Evolutionary conservation across 495 filamentous ascomycete species (phyloP).

Genomic region (Penicillium daleae): DNA sequence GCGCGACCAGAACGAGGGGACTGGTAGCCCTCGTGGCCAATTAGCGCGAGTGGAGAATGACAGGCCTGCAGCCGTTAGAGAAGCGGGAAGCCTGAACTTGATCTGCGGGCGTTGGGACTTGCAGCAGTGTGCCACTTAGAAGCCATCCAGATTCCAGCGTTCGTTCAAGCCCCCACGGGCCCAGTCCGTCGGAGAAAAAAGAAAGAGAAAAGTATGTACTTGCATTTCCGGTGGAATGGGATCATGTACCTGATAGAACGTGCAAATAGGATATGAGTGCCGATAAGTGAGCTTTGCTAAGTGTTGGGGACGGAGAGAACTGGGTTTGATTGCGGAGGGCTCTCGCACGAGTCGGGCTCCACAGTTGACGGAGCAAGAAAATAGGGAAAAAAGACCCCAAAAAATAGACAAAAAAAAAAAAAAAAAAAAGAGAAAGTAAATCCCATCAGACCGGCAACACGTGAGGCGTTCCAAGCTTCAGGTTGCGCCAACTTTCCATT

Average conservation of each 20-base stretch:
- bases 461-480: not conserved
- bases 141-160: not conserved
- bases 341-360: not conserved
- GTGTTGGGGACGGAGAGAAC: not conserved
- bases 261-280: no score
- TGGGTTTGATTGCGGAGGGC: not conserved
- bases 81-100: not conserved
- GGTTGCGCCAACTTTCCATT: not conserved
- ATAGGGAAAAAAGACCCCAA: not conserved
- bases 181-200: constrained; percentile 2
- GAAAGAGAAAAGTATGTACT: not conserved
- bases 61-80: constrained; percentile 11
- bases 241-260: not conserved
- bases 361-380: not conserved
- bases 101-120: constrained; percentile 10
- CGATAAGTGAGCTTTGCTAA: no score
- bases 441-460: not conserved
- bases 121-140: not conserved
- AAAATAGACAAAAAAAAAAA: not conserved
- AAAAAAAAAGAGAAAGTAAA: not conserved
- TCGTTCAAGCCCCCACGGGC: constrained; percentile 4
- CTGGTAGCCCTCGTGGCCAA: constrained; percentile 2
- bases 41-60: not conserved
- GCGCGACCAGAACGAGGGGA: not conserved
- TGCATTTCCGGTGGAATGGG: constrained; percentile 1